Conservation (phyloP, 2,329 filamentous ascomycete species). For the Colletotrichum falcatum region DNA sequence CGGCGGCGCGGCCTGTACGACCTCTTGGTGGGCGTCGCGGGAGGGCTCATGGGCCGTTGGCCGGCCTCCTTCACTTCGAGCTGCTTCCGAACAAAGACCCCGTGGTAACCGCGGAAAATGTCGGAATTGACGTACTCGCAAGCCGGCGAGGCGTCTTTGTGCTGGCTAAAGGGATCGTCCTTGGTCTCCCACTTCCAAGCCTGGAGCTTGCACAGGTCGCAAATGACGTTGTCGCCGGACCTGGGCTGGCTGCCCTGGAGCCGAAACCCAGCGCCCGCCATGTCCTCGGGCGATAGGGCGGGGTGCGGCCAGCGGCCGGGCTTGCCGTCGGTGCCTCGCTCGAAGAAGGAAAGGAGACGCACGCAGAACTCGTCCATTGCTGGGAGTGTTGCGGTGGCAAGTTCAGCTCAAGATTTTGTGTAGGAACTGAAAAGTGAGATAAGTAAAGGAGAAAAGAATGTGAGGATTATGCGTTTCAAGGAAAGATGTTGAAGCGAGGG, state of each 20-base stretch:
- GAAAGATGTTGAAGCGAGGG: not conserved
- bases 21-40: constrained; percentile 3
- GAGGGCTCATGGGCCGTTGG: not conserved
- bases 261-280: constrained; percentile 20
- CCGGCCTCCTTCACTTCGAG: accelerated
- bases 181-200: constrained; percentile 29
- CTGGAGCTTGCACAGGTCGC: constrained; percentile 11
- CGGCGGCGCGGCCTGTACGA: not conserved
- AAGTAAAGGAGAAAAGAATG: not conserved
- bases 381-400: accelerated
- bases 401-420: not conserved
- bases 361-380: constrained; percentile 22
- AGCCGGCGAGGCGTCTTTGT: not conserved
- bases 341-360: constrained; percentile 23
- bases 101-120: not conserved
- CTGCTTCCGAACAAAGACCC: not conserved
- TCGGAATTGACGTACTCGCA: not conserved
- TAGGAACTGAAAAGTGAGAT: too few relatives aligned
- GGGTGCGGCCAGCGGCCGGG: constrained; percentile 18
- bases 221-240: not conserved
- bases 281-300: constrained; percentile 2
- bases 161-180: constrained; percentile 26
- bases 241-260: not conserved
- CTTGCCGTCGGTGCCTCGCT: constrained; percentile 4
- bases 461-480: too few relatives aligned